Percentiles rank a stretch among this genome's conserved stretches.
Evolutionary conservation across 2,329 filamentous ascomycete genomes (phyloP).

Genomic region (Bertia moriformis): DNA sequence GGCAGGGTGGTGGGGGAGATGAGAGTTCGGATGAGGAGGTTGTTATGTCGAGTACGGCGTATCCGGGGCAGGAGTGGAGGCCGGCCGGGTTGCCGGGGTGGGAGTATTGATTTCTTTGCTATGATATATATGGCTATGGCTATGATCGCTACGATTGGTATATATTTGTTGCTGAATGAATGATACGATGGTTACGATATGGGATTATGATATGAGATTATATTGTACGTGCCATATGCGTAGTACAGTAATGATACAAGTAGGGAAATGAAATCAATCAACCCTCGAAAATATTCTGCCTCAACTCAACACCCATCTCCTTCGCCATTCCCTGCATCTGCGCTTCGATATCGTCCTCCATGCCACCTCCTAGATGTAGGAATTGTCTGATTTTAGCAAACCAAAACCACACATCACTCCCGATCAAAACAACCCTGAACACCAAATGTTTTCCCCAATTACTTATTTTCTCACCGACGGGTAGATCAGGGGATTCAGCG

Average conservation of each 20-base stretch:
- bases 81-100: slow-evolving; percentile 8
- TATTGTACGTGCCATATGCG: too few species aligned
- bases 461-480: slow-evolving; percentile 41
- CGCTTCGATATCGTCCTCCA: slow-evolving; percentile 88
- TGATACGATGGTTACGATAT: too few species aligned
- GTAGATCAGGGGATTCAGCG: slow-evolving; percentile 57
- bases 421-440: slow-evolving; percentile 65
- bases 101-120: slow-evolving; percentile 1
- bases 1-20: too few species aligned
- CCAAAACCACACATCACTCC: slow-evolving; percentile 71
- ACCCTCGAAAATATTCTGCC: slow-evolving; percentile 79
- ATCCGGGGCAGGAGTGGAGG: slow-evolving; percentile 29
- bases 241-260: too few species aligned
- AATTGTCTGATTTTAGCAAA: slow-evolving; percentile 65
- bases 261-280: not conserved
- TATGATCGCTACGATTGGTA: not conserved
- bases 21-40: slow-evolving; percentile 24
- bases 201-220: too few species aligned
- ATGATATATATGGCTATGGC: too few species aligned
- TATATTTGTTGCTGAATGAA: not conserved
- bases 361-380: slow-evolving; percentile 63
- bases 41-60: slow-evolving; percentile 28
- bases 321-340: slow-evolving; percentile 78
- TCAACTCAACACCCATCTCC: slow-evolving; percentile 80
- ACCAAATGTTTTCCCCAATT: slow-evolving; percentile 66